phyloP scores from a whole-genome alignment of 129 eudicot genomes.

The Flaveria ramosissima region DNA sequence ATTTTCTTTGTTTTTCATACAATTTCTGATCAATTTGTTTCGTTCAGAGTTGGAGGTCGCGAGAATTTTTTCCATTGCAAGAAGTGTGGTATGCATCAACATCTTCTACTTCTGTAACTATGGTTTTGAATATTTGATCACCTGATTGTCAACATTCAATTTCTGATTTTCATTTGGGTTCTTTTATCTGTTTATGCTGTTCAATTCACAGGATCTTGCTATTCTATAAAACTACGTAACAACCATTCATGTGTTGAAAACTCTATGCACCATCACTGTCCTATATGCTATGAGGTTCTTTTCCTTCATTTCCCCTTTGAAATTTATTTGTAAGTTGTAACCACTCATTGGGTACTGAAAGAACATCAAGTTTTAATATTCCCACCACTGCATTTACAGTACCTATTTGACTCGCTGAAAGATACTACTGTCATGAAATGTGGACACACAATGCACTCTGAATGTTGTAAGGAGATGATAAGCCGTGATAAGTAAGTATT shows the following conservation, averaged over 20 bases:
- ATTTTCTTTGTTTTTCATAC: slow-evolving; percentile 6
- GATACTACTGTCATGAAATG: slow-evolving; percentile 91
- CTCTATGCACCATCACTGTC: slow-evolving; percentile 98
- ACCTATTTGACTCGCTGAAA: slow-evolving; percentile 88
- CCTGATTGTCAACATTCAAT: not conserved
- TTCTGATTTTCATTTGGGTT: not conserved
- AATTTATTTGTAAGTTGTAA: not conserved
- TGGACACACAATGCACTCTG: slow-evolving; percentile 96
- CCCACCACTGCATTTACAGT: slow-evolving; percentile 44
- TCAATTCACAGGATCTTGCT: slow-evolving; percentile 69
- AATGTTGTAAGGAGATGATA: slow-evolving; percentile 80
- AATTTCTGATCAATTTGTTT: slow-evolving; percentile 6
- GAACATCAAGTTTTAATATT: not conserved
- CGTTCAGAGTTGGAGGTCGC: slow-evolving; percentile 77
- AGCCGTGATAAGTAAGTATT: slow-evolving; percentile 75
- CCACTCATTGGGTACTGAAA: not conserved
- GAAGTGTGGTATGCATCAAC: slow-evolving; percentile 72
- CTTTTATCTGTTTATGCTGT: slow-evolving; percentile 10
- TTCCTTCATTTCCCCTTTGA: not conserved
- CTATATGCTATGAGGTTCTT: slow-evolving; percentile 92
- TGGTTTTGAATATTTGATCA: not conserved
- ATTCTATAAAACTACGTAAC: slow-evolving; percentile 62
- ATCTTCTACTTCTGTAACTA: slow-evolving; percentile 7
- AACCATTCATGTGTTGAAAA: slow-evolving; percentile 92
- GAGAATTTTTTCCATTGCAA: slow-evolving; percentile 89